Base-by-base conservation (phyloP, 129 eudicot species). In the Solidago caesia region DNA sequence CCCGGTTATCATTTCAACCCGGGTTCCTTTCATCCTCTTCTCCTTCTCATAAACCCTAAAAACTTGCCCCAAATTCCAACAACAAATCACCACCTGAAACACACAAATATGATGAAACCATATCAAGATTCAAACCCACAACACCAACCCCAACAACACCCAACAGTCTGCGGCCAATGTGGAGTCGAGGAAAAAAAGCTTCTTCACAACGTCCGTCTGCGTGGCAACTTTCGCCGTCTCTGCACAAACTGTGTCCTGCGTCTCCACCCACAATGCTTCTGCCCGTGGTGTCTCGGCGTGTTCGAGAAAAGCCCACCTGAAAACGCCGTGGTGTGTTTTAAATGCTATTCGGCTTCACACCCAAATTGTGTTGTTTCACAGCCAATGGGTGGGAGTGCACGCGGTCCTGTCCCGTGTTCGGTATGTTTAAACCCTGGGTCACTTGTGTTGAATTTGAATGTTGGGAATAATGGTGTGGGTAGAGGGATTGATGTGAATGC, bases 171-270 rank as follows among this genome's bases (percentile, higher is more conserved):
- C 89, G 90, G 87, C 48, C 81, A 88, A 56, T 91, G 97, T 80
- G 87, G 90, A 64, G 72, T 59, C 25, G 86, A 88, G 15, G 89
- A 85, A 65, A 85, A 67, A 41, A 81, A 74, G 6, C 82, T 88
- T 1, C 92, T 91, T 82, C 97, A 88, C 85, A 78, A 91, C 79
- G 80, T 88, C 75, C 88, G 90, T 72, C 84, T 81, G 85, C 90
- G 96, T 4, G 89, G 97, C 4, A 70, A 71, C 74, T 88, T 84
- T 80, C 92, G 89, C 6, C 92, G 92, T 1, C 89, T 91, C 48
- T 91, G 97, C 81, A 86, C 92, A 66, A 53, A 87, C 48, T 91
- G 97, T 59, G 92, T 88, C 69, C 97, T 91, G 75, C 96, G 97
- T 39, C 88, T 85, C 78, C 85, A 91, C 84, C 77, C 96, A 5